A percentile compares a stretch with the other conserved stretches of the same genome.
Conservation (phyloP, 768 basidiomycete genomes). For the Hygrophoropsis aurantiaca region DNA sequence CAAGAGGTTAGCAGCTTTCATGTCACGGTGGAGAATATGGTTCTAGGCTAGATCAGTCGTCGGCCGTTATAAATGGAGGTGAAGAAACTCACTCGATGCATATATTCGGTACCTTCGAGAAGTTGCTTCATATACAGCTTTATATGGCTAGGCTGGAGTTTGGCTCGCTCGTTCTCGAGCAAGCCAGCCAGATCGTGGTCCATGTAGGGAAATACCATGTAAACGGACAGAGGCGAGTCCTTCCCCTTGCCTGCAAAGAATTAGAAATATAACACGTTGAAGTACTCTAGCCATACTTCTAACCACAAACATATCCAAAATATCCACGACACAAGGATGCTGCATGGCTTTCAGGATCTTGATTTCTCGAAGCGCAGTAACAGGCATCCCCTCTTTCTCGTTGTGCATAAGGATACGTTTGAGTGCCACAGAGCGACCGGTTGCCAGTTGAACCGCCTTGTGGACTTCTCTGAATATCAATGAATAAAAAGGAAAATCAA, state of each 20-base stretch:
- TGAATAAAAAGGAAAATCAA: neutral
- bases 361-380: constrained; percentile 95
- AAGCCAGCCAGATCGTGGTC: constrained; percentile 97
- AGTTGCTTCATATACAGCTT: constrained; percentile 97
- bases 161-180: constrained; percentile 87
- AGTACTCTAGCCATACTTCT: constrained; percentile 50
- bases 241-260: constrained; percentile 54
- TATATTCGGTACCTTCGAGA: constrained; percentile 93
- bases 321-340: constrained; percentile 83
- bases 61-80: constrained; percentile 2
- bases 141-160: constrained; percentile 79
- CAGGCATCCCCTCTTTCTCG: constrained; percentile 95
- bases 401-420: constrained; percentile 97
- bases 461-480: constrained; percentile 73
- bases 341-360: constrained; percentile 90
- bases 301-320: constrained; percentile 91
- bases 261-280: neutral
- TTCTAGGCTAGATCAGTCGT: constrained; percentile 54
- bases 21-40: constrained; percentile 94
- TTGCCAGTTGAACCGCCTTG: constrained; percentile 70
- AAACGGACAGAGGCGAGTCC: constrained; percentile 75
- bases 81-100: constrained; percentile 76
- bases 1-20: constrained; percentile 97
- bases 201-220: constrained; percentile 99
- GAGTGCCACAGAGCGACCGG: constrained; percentile 71